Base-by-base conservation (phyloP, 1,139 yeast species). In the Debaryomyces sp. region DNA sequence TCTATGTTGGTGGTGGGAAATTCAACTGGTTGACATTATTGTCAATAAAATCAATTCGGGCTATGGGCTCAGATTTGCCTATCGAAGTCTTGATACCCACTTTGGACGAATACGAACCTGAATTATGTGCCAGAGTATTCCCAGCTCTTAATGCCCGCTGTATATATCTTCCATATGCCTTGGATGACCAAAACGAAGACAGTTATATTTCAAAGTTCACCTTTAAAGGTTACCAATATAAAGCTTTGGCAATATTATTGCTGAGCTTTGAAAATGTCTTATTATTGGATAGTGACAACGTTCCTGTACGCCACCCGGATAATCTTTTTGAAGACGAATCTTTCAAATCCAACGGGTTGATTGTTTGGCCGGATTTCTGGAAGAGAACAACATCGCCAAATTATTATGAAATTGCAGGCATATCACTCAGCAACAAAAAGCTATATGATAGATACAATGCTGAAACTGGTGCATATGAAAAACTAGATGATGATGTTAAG, bases 211-310 rank as follows among this genome's bases (percentile, higher is more conserved):
- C 71, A 42, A 58, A 75, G 48, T 81, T 83, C 52, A 67, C 73
- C 32, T 82, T 88, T 58, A 77, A 81, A 60, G 95, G 96, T 0
- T 89, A 85, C 63, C 96, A 88, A 60, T 85, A 85, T 67, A 90
- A 89, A 64, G 86, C 88, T 0, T 68, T 89, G 54, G 92, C 96
- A 0, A 66, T 89, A 38, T 71, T 89, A 48, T 80, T 87, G 13
- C 86, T 92, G 43, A 80, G 89, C 54, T 90, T 89, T 67, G 90
- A 89, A 56, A 84, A 87, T 54, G 85, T 86, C n/a, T 68, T 88
- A 47, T 71, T 89, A 45, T 67, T 89, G 53, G 96, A 89, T 64
- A 86, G 94, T 43, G 96, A 89, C 62, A 84, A 85, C 55, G 75
- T 84, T 48, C 90, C 92, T 1, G 75, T 84, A 2, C 76, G 75